Evolutionary conservation across 202 grass and related monocot species (phyloP), one percentile per base, ranked within the genome.

Genomic region (Panicum virgatum): DNA sequence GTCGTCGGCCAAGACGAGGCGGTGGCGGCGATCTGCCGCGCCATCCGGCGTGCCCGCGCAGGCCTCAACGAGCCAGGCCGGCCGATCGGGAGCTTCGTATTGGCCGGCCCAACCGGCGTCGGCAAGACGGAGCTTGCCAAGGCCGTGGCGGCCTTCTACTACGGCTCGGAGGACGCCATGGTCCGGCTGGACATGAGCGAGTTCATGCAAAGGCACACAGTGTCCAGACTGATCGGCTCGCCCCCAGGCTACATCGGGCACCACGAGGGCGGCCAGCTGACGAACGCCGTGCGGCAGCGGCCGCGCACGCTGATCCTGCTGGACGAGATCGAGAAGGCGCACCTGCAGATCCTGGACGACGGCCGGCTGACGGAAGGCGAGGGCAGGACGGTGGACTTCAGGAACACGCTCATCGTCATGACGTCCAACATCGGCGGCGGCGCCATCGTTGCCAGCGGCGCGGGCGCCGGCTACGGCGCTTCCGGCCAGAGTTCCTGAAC

Each of bases 111-210:
- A 25, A 91, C 89, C 15, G 89, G 86, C 44, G 86, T 94, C 1
- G 89, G 92, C 14, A 94, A 94, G 70, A 87, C 89, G 6, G 84
- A 94, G 83, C 86, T 94, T 9, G 86, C 89, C 12, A 91, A 91
- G 67, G 80, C 77, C 4, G 44, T 91, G 3, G 86, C 88, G 0
- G 61, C 79, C 5, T 91, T 73, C 69, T 85, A 83, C 57, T 91
- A 79, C 61, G 86, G 86, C 4, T 86, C 86, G 1, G 86, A 88
- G 73, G 78, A 80, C 67, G 82, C 89, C 30, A 91, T 88, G 86
- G 65, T 86, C 43, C 77, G 85, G 13, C 73, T 91, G 14, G 89
- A 91, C 80, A 94, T 94, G 92, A 91, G 89, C n/a, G 89, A 94
- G 77, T 94, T 73, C 84, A 87, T 82, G 86, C 66, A 82, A 45